Conservation (phyloP, 73 alveolate genomes). For the Urostyla sp. region DNA sequence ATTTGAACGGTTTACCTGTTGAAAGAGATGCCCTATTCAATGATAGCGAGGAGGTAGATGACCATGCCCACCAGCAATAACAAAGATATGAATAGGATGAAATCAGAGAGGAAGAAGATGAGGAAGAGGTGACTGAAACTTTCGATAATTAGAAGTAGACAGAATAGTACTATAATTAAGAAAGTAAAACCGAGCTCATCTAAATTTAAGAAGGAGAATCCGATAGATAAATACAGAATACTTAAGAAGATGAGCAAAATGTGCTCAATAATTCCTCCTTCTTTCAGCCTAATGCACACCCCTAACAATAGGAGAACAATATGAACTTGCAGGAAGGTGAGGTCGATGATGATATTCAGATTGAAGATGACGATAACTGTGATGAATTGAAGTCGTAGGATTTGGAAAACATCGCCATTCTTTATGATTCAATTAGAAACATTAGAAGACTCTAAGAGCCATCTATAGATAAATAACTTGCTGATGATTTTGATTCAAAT, state of each 20-base stretch:
- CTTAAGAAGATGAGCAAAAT: too few relatives aligned
- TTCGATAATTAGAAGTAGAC: background rate
- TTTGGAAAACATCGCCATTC: constrained; percentile 78
- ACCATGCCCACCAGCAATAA: background rate
- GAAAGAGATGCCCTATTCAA: constrained; percentile 64
- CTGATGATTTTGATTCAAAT: constrained; percentile 80
- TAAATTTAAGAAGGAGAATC: too few relatives aligned
- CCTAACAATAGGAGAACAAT: too few relatives aligned
- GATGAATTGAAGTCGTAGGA: constrained; percentile 61
- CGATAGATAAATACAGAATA: too few relatives aligned
- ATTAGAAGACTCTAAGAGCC: constrained; percentile 65
- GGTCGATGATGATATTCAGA: too few relatives aligned
- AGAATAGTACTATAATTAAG: background rate
- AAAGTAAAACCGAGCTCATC: too few relatives aligned
- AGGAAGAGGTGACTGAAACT: background rate
- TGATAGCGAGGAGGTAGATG: constrained; percentile 39
- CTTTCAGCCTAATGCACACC: too few relatives aligned
- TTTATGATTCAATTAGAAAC: constrained; percentile 76
- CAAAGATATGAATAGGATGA: background rate
- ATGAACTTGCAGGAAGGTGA: too few relatives aligned
- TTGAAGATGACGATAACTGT: constrained; percentile 10
- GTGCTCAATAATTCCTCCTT: too few relatives aligned
- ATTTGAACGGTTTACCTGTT: constrained; percentile 67
- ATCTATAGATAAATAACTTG: constrained; percentile 71
- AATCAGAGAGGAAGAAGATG: constrained; percentile 9